Evolutionary conservation across 371 early-diverging fungal genomes (phyloP).

Genomic region (Blastocladiella emersonii): DNA sequence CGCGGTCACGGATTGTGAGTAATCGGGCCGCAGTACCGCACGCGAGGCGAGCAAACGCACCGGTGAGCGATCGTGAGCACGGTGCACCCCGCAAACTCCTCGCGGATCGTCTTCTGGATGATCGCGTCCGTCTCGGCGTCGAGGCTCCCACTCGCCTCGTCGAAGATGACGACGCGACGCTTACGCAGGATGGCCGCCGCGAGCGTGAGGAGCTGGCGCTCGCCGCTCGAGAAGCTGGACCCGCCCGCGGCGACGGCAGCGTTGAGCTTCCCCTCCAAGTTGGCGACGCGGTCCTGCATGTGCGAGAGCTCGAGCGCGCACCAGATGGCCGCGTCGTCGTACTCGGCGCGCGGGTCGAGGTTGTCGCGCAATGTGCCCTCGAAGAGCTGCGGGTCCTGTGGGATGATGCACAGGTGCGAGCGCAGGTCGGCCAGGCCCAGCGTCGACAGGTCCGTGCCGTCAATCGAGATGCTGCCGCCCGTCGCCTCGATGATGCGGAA

Average conservation of each 20-base stretch:
- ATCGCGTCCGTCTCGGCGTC: slow-evolving; percentile 40
- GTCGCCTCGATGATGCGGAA: slow-evolving; percentile 59
- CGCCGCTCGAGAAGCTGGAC: slow-evolving; percentile 11
- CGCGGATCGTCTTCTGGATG: slow-evolving; percentile 78
- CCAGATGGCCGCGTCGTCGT: slow-evolving; percentile 70
- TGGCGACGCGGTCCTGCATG: slow-evolving; percentile 15
- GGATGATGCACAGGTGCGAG: not conserved
- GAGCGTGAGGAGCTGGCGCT: slow-evolving; percentile 33
- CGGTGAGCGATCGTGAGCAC: slow-evolving; percentile 88
- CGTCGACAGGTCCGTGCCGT: slow-evolving; percentile 57
- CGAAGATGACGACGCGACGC: slow-evolving; percentile 30
- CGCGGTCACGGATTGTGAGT: slow-evolving; percentile 26
- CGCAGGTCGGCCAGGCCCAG: slow-evolving; percentile 28
- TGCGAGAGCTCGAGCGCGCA: slow-evolving; percentile 52
- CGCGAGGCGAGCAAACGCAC: too few relatives aligned
- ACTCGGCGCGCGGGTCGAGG: slow-evolving; percentile 62
- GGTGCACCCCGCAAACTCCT: slow-evolving; percentile 71
- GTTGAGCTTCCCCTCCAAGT: slow-evolving; percentile 3
- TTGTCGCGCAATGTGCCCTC: slow-evolving; percentile 49
- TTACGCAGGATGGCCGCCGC: slow-evolving; percentile 26
- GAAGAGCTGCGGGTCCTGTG: slow-evolving; percentile 86
- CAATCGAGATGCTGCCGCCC: slow-evolving; percentile 53
- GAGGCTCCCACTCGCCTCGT: slow-evolving; percentile 39
- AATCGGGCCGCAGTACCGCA: not conserved
- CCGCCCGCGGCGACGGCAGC: slow-evolving; percentile 5